Evolutionary conservation across 768 basidiomycete species (phyloP).

Genomic region (Epithele typhae): DNA sequence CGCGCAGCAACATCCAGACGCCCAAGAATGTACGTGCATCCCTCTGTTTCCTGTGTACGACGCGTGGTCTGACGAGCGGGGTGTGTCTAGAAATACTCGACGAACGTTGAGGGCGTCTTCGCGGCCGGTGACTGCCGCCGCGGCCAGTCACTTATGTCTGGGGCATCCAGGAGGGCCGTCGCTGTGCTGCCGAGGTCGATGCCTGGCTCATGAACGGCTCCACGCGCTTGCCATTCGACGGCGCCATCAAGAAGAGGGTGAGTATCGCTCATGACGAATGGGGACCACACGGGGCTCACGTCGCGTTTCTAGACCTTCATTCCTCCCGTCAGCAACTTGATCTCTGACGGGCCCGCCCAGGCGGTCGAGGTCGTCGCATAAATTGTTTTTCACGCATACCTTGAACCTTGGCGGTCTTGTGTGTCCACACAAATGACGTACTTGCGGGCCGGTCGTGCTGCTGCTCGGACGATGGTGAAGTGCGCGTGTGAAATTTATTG

Average conservation of each 20-base stretch:
- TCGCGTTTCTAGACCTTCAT: constrained; percentile 23
- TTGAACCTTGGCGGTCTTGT: not conserved
- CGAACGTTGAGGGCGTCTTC: constrained; percentile 83
- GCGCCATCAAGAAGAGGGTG: constrained; percentile 81
- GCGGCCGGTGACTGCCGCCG: constrained; percentile 94
- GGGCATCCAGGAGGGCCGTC: constrained; percentile 96
- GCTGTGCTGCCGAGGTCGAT: constrained; percentile 88
- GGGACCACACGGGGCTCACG: too few species aligned
- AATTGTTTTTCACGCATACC: not conserved
- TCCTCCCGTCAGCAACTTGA: constrained; percentile 26
- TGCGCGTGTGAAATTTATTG: constrained; percentile 11
- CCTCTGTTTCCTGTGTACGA: too few species aligned
- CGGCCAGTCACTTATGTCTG: constrained; percentile 97
- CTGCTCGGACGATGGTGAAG: too few species aligned
- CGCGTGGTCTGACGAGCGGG: too few species aligned
- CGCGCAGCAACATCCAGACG: constrained; percentile 87
- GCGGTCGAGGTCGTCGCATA: not conserved
- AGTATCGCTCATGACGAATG: constrained; percentile 23
- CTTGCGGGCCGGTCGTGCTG: too few species aligned
- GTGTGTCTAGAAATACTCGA: constrained; percentile 85
- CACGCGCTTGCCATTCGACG: constrained; percentile 73
- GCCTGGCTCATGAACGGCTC: constrained; percentile 61
- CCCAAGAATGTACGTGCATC: constrained; percentile 52
- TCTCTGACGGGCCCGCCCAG: constrained; percentile 6
- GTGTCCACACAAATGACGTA: too few species aligned